Evolutionary conservation across 2,329 filamentous ascomycete species (phyloP).

Genomic region (Microcyclospora pomicola): DNA sequence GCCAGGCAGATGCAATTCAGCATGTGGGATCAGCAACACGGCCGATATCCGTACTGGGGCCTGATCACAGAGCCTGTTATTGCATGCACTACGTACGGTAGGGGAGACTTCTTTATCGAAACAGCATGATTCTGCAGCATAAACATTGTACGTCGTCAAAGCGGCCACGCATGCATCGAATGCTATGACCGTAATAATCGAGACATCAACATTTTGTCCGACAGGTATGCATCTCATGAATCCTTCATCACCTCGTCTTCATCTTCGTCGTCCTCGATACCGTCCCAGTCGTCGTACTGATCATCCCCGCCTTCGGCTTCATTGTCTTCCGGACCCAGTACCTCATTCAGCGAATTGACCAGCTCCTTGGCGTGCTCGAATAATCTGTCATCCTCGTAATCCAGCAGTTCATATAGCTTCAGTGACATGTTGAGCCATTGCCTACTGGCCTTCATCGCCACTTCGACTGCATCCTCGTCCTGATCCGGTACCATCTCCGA

Average conservation of each 20-base stretch:
- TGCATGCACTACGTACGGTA: too few species aligned
- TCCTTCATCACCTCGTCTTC: constrained; percentile 22
- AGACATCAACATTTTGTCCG: too few species aligned
- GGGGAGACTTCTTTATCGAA: too few species aligned
- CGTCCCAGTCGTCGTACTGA: constrained; percentile 22
- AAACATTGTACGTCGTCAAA: too few species aligned
- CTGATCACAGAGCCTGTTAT: too few species aligned
- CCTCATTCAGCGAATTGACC: constrained; percentile 34
- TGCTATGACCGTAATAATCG: too few species aligned
- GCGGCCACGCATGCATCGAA: too few species aligned
- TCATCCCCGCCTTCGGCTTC: constrained; percentile 30
- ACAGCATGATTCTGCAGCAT: too few species aligned
- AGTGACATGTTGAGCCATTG: constrained; percentile 74
- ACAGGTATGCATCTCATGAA: constrained; percentile 5
- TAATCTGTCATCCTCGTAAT: constrained; percentile 74
- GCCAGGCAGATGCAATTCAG: too few species aligned
- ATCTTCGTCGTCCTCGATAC: constrained; percentile 24
- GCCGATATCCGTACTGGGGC: too few species aligned
- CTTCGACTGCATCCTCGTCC: constrained; percentile 39
- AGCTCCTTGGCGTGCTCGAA: constrained; percentile 64
- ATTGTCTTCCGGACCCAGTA: constrained; percentile 30
- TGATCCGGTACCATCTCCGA: constrained; percentile 19
- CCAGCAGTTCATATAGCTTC: constrained; percentile 60
- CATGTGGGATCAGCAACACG: too few species aligned
- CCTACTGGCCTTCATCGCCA: constrained; percentile 58